Conservation (phyloP, 768 basidiomycete genomes). For the Psilocybe tampanensis region DNA sequence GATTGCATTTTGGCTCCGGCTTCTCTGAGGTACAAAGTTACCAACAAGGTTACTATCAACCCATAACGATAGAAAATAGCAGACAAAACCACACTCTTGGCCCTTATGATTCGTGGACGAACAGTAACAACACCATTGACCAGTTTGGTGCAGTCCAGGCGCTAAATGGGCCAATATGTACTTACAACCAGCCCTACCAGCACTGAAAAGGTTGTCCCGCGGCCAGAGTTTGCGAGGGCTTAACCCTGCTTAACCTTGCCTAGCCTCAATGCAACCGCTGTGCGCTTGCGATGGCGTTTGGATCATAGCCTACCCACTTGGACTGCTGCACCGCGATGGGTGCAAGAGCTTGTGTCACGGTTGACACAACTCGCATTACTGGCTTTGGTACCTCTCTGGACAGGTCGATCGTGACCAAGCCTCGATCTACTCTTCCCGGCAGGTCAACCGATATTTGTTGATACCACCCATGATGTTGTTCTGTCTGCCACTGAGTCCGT, state of each 20-base stretch:
- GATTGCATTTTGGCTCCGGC: conserved; percentile 54
- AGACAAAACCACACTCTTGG: conserved; percentile 73
- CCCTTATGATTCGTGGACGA: conserved; percentile 68
- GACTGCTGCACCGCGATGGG: conserved; percentile 65
- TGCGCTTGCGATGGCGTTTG: conserved; percentile 57
- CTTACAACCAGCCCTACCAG: conserved; percentile 56
- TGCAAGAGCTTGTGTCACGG: conserved; percentile 73
- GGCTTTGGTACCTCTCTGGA: conserved; percentile 65
- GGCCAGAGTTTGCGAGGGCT: conserved; percentile 56
- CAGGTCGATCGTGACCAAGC: conserved; percentile 61
- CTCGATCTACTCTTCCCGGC: conserved; percentile 56
- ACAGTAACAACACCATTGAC: conserved; percentile 48
- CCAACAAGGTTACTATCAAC: conserved; percentile 58
- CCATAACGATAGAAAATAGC: conserved; percentile 57
- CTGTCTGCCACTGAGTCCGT: conserved; percentile 55
- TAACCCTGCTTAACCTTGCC: conserved; percentile 49
- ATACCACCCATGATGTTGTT: conserved; percentile 76
- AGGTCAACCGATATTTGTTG: conserved; percentile 64
- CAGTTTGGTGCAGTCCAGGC: conserved; percentile 45
- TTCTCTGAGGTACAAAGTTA: conserved; percentile 58
- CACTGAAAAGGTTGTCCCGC: conserved; percentile 52
- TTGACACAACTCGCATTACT: conserved; percentile 64
- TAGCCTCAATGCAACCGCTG: conserved; percentile 64
- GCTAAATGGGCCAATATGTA: conserved; percentile 63
- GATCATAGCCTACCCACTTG: no score